phyloP scores from a whole-genome alignment of 1,139 yeast species.

The Martiniozyma asiatica region DNA sequence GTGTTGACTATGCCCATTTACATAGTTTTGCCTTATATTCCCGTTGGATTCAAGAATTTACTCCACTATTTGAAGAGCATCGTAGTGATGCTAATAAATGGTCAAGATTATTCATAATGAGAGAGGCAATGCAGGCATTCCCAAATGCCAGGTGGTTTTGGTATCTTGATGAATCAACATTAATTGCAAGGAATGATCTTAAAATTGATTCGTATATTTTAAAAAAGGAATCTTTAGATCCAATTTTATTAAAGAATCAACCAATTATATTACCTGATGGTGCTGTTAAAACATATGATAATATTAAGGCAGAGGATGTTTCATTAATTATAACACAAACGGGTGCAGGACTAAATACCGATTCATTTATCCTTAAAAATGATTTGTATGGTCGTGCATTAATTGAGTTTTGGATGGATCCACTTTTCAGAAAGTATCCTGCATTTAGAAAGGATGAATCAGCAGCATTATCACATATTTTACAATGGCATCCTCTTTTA shows the following conservation, averaged over 20 bases:
- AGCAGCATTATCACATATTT: slow-evolving; percentile 63
- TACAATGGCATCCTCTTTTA: slow-evolving; percentile 88
- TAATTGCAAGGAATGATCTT: slow-evolving; percentile 54
- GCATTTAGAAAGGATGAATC: slow-evolving; percentile 52
- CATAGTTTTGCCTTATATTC: slow-evolving; percentile 71
- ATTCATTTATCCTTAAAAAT: slow-evolving; percentile 58
- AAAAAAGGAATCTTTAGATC: slow-evolving; percentile 41
- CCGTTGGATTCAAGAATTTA: slow-evolving; percentile 74
- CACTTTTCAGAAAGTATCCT: slow-evolving; percentile 50
- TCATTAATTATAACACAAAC: slow-evolving; percentile 59
- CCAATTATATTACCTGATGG: slow-evolving; percentile 62
- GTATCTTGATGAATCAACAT: slow-evolving; percentile 67
- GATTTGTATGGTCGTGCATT: slow-evolving; percentile 53
- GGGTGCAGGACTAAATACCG: slow-evolving; percentile 45
- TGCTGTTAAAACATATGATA: slow-evolving; percentile 56
- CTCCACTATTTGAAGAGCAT: slow-evolving; percentile 40
- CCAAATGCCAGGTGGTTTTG: slow-evolving; percentile 78
- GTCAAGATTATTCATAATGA: slow-evolving; percentile 46
- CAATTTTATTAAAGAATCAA: slow-evolving; percentile 50
- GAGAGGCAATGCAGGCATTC: slow-evolving; percentile 82
- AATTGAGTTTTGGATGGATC: slow-evolving; percentile 67
- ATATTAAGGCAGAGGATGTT: slow-evolving; percentile 40
- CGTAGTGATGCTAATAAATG: slow-evolving; percentile 35
- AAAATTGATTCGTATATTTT: slow-evolving; percentile 48
- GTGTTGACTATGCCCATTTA: slow-evolving; percentile 67